Base-by-base conservation (phyloP, 78 protist species). In the Dictyostelium discoideum region DNA sequence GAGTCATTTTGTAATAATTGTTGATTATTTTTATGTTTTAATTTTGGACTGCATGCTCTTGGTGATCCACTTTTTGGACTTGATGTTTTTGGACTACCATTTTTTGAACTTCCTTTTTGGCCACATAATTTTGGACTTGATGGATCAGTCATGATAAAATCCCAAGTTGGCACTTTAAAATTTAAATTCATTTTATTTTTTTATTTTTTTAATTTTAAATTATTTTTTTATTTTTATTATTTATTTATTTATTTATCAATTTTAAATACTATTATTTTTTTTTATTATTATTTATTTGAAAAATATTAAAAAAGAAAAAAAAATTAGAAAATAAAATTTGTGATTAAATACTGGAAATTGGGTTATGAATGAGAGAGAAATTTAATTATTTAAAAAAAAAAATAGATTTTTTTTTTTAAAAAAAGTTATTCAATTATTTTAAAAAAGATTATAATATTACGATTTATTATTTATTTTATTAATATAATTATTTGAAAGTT, bases 101-200 rank as follows among this genome's bases (percentile, higher is more conserved):
- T 26, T 29, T 69, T 69, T 26, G 78, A 44, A 69, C 78, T 69
- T 16, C 26, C 26, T 63, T 22, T 63, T 63, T 16, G 73, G 32
- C 32, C 26, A 69, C 39, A 8, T 26, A 26, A 37, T 39, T 77
- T 77, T 77, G 83, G 83, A 16, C 16, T 39, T 77, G 46, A 40
- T 16, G 83, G 46, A 32, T 77, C 63, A 39, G 83, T 77, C 29
- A 32, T 77, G 1, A 77, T 77, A 77, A 77, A 77, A 77, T 77
- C 83, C 83, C 83, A 77, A 4, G 83, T 77, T 22, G 83, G 83
- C 1, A 40, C 54, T 40, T 77, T 77, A 40, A 77, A 77, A 32
- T 77, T 77, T 69, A 69, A 69, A 69, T 69, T 69, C 78, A 69
- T 69, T 63, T 63, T 63, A 20, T 63, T 22, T 60, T 7, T 60